Conservation (phyloP, 306 rosid genomes). For the Casuarina glauca region DNA sequence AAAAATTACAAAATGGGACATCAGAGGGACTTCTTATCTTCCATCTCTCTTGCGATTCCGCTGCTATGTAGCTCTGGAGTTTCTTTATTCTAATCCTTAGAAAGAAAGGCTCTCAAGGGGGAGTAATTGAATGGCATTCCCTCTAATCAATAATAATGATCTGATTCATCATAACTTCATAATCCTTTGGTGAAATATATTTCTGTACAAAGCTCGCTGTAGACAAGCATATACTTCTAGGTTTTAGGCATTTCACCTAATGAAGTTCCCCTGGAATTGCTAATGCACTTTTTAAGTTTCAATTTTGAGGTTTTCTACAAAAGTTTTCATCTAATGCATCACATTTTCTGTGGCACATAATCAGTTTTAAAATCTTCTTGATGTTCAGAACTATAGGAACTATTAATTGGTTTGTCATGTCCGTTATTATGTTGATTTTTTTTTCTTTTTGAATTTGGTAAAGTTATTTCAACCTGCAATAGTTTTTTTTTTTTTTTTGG, state of each 20-base stretch:
- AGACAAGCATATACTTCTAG: not conserved
- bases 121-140: not conserved
- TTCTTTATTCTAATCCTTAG: not conserved
- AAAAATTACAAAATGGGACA: constrained; percentile 1
- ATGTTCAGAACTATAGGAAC: not conserved
- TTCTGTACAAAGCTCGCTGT: not conserved
- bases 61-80: not conserved
- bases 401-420: not conserved
- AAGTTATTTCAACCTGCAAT: not conserved
- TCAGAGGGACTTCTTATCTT: not conserved
- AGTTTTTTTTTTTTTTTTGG: not conserved
- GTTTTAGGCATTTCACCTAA: not conserved
- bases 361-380: not conserved
- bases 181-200: not conserved
- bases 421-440: not conserved
- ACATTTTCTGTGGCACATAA: not conserved
- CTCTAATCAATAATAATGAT: not conserved
- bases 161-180: not conserved
- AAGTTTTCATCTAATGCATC: not conserved
- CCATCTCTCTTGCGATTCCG: not conserved
- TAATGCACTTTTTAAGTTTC: not conserved
- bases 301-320: not conserved
- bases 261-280: not conserved
- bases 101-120: not conserved
- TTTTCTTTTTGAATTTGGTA: not conserved